Percentiles rank a stretch among this genome's conserved stretches.
Conservation (phyloP, 495 filamentous ascomycete species). For the Peziza echinospora region DNA sequence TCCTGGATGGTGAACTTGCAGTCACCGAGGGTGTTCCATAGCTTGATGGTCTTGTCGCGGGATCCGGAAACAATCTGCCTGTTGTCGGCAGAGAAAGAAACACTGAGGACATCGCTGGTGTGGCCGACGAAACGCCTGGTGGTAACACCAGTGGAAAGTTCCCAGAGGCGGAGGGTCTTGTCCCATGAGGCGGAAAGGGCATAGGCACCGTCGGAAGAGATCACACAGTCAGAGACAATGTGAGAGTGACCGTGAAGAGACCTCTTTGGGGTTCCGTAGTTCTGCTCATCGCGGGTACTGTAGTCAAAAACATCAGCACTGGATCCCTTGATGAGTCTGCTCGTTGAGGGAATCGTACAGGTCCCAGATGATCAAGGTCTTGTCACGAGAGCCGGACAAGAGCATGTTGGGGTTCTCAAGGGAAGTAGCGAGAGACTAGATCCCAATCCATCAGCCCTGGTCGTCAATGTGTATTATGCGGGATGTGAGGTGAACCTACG, state of each 20-base stretch:
- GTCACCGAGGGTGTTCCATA: constrained; percentile 99
- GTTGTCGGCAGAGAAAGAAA: constrained; percentile 99
- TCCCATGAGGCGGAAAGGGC: constrained; percentile 98
- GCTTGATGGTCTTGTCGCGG: constrained; percentile 95
- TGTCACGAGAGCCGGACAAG: constrained; percentile 88
- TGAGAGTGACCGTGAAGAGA: constrained; percentile 96
- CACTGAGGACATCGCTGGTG: constrained; percentile 97
- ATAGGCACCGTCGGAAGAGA: constrained; percentile 99
- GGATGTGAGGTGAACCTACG: constrained; percentile 11
- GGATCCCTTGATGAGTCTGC: too few relatives aligned
- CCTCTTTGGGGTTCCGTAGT: constrained; percentile 94
- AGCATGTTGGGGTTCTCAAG: constrained; percentile 99
- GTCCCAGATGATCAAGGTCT: constrained; percentile 99
- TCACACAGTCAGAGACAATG: constrained; percentile 99
- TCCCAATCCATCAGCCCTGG: not conserved
- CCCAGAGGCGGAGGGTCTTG: constrained; percentile 99
- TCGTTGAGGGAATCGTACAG: constrained; percentile 27
- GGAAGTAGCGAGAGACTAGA: constrained; percentile 64
- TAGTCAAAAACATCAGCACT: constrained; percentile 11
- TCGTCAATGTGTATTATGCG: not conserved
- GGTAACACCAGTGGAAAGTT: constrained; percentile 86
- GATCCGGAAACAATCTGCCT: constrained; percentile 99
- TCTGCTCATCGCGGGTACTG: constrained; percentile 67
- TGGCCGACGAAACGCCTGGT: constrained; percentile 97
- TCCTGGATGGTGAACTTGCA: constrained; percentile 99